A percentile compares a stretch with the other conserved stretches of the same genome.
phyloP scores from a whole-genome alignment of 176 grass and related monocot genomes.

The Carex cristatella region DNA sequence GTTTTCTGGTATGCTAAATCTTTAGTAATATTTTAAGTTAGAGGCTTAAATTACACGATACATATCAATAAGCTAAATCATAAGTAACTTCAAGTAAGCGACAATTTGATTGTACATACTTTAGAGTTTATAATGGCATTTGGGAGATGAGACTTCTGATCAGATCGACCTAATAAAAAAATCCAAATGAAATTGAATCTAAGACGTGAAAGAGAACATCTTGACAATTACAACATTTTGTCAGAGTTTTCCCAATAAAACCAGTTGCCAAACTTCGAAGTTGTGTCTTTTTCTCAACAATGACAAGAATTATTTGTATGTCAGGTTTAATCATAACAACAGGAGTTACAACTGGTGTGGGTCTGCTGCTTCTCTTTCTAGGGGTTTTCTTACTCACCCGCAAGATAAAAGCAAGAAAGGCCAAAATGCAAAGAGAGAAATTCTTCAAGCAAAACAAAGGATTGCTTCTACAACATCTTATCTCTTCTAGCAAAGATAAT shows the following conservation, averaged over 20 bases:
- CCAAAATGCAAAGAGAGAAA: slow-evolving; percentile 28
- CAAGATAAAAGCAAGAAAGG: slow-evolving; percentile 15
- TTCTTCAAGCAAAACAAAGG: slow-evolving; percentile 54
- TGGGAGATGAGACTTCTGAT: background rate
- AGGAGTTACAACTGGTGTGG: slow-evolving; percentile 7
- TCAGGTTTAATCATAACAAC: slow-evolving; percentile 2
- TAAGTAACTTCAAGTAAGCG: background rate
- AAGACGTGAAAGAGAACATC: slow-evolving; percentile 8
- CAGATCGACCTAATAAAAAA: background rate
- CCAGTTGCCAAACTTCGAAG: background rate
- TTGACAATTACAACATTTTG: background rate
- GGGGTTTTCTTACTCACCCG: slow-evolving; percentile 14
- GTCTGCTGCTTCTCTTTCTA: slow-evolving; percentile 18
- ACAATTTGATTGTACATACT: too few relatives aligned
- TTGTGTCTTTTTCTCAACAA: background rate
- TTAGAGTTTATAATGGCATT: background rate
- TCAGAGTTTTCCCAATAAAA: background rate
- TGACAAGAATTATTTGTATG: slow-evolving; percentile 2
- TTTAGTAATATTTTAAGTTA: background rate
- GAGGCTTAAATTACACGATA: background rate
- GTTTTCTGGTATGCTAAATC: background rate
- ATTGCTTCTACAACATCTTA: slow-evolving; percentile 31
- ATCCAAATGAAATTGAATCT: background rate
- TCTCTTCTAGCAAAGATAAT: slow-evolving; percentile 29
- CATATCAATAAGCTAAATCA: background rate